Percentiles rank a stretch among this genome's conserved stretches.
phyloP scores from a whole-genome alignment of 2,329 filamentous ascomycete genomes.

The Penicillium sp. region DNA sequence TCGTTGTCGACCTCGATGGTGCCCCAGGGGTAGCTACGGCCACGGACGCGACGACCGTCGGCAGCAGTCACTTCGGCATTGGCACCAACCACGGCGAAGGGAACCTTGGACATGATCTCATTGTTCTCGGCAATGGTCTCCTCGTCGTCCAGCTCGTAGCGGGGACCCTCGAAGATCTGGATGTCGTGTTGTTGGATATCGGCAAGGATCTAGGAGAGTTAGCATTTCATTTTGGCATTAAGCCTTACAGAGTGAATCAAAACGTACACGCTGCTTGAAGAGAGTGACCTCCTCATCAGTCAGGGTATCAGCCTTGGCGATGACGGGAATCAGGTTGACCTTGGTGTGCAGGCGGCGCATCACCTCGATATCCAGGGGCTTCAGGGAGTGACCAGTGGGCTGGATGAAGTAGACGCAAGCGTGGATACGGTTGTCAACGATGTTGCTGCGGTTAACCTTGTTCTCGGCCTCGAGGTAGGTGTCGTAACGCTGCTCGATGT shows the following conservation, averaged over 20 bases:
- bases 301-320: conserved; percentile 96
- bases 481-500: conserved; percentile 98
- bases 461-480: conserved; percentile 99
- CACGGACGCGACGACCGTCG: conserved; percentile 93
- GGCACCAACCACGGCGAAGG: conserved; percentile 95
- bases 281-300: conserved; percentile 92
- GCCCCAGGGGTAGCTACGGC: conserved; percentile 96
- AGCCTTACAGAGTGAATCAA: not conserved
- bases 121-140: conserved; percentile 99
- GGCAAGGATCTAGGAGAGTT: conserved; percentile 73
- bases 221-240: conserved; percentile 17
- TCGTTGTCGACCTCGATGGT: conserved; percentile 99
- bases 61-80: conserved; percentile 89
- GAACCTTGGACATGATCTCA: conserved; percentile 99
- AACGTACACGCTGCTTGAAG: conserved; percentile 92
- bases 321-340: conserved; percentile 99
- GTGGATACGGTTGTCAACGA: conserved; percentile 98
- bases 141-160: conserved; percentile 98
- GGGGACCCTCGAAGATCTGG: conserved; percentile 97
- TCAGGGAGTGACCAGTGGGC: conserved; percentile 95
- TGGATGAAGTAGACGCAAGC: conserved; percentile 99
- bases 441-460: conserved; percentile 99
- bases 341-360: conserved; percentile 99
- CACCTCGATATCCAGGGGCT: conserved; percentile 98
- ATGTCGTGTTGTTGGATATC: conserved; percentile 98